A percentile compares a stretch with the other conserved stretches of the same genome.
Conservation (phyloP, 805 yeast species). For the Candida silvicultrix region DNA sequence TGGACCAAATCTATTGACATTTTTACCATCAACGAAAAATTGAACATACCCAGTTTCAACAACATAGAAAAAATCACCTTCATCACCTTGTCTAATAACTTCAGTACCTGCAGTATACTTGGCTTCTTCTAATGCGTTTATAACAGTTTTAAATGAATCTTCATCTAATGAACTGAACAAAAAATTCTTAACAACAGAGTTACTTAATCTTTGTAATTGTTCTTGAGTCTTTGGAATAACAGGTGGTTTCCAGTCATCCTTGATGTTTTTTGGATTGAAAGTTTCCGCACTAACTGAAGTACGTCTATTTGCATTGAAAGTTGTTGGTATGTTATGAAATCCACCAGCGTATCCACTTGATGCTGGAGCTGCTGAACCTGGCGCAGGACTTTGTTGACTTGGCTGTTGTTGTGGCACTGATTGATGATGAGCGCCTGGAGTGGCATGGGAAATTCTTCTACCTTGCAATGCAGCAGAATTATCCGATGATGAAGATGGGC, state of each 20-base stretch:
- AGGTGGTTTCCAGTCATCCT: constrained; percentile 67
- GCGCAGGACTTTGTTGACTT: neutral
- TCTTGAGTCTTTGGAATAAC: constrained; percentile 53
- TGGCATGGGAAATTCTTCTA: constrained; percentile 1
- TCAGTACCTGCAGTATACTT: constrained; percentile 49
- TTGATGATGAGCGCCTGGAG: neutral
- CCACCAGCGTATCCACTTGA: constrained; percentile 5
- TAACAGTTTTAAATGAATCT: constrained; percentile 68
- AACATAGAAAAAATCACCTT: constrained; percentile 87
- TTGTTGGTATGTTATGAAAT: constrained; percentile 39
- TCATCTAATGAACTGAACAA: constrained; percentile 78
- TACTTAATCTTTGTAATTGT: constrained; percentile 59
- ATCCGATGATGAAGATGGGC: neutral
- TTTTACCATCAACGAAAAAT: constrained; percentile 56
- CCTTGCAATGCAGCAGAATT: neutral
- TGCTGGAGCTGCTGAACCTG: neutral
- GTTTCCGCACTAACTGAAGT: constrained; percentile 90
- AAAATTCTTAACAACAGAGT: constrained; percentile 73
- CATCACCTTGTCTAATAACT: constrained; percentile 87
- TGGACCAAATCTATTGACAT: constrained; percentile 70
- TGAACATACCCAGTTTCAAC: constrained; percentile 83
- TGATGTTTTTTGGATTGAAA: constrained; percentile 64
- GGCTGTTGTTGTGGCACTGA: neutral
- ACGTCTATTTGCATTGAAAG: constrained; percentile 77
- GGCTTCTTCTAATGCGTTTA: constrained; percentile 79